These are phyloP conservation scores for Magnolia officinalis DNA, from an alignment of 164 flowering plant species.

Conservation along the genomic window DNA sequence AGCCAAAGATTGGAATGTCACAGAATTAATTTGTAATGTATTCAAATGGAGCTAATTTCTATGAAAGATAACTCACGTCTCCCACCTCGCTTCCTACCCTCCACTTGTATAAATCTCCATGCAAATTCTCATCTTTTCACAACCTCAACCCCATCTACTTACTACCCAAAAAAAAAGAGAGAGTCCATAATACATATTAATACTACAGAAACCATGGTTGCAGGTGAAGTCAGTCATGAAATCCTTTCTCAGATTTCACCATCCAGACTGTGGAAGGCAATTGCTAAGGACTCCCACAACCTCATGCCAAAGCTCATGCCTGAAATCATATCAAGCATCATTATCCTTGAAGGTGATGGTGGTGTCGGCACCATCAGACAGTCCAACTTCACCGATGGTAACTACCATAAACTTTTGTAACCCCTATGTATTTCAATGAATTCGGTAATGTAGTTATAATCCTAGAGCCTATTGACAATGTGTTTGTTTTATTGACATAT, in stretches of 20 bases:
- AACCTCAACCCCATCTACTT: not conserved
- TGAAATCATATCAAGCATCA: not conserved
- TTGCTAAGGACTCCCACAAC: constrained; percentile 3
- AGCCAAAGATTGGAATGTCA: not conserved
- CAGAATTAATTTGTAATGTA: not conserved
- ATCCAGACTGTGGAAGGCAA: constrained; percentile 2
- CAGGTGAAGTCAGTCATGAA: not conserved
- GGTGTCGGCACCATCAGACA: constrained; percentile 2
- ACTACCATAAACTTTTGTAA: not conserved
- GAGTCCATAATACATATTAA: not conserved
- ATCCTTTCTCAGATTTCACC: not conserved
- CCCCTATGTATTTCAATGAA: too few relatives aligned
- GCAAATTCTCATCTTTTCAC: not conserved
- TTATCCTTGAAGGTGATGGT: constrained; percentile 1
- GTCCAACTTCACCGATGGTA: constrained; percentile 5
- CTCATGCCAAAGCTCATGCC: constrained; percentile 10
- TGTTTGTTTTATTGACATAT: not conserved
- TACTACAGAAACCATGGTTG: not conserved
- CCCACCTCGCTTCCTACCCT: not conserved
- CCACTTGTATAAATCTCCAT: not conserved
- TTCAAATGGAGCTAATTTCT: not conserved
- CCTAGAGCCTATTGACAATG: too few relatives aligned
- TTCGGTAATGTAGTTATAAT: too few relatives aligned
- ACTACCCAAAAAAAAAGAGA: not conserved
- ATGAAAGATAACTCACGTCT: not conserved